A percentile compares a stretch with the other conserved stretches of the same genome.
These are phyloP conservation scores for Chlorella variabilis DNA, from an alignment of 163 green algal genomes.

Conservation along the genomic window DNA sequence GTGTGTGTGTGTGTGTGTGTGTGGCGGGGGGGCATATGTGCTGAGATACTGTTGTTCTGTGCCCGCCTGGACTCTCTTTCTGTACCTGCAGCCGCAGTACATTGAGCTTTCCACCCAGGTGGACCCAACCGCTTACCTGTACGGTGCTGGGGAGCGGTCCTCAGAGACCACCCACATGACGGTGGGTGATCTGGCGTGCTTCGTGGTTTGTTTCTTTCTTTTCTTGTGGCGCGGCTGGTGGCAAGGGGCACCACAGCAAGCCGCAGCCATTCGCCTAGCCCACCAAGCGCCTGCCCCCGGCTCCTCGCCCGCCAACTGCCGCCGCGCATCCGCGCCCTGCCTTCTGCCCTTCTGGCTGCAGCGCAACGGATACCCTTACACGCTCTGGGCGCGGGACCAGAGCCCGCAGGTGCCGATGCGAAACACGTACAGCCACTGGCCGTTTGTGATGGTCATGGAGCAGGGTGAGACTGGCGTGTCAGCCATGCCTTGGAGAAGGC, in stretches of 20 bases:
- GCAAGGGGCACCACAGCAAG: too few relatives aligned
- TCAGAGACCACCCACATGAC: neutral
- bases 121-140: conserved; percentile 30
- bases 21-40: too few relatives aligned
- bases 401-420: conserved; percentile 30
- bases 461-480: conserved; percentile 27
- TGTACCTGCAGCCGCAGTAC: conserved; percentile 63
- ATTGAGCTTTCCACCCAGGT: conserved; percentile 55
- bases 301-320: neutral
- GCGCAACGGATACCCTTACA: conserved; percentile 44
- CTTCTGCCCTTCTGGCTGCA: neutral
- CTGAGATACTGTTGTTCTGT: too few relatives aligned
- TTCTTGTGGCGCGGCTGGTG: too few relatives aligned
- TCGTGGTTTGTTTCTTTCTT: too few relatives aligned
- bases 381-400: conserved; percentile 56
- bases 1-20: neutral
- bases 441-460: conserved; percentile 53
- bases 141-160: conserved; percentile 47
- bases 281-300: neutral
- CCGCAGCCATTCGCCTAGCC: too few relatives aligned
- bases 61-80: too few relatives aligned
- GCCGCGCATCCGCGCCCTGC: too few relatives aligned
- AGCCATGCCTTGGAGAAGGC: neutral
- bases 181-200: neutral
- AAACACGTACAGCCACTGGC: conserved; percentile 59